Base-by-base conservation (phyloP, 345 rosid genomes). In the Populus nigra region DNA sequence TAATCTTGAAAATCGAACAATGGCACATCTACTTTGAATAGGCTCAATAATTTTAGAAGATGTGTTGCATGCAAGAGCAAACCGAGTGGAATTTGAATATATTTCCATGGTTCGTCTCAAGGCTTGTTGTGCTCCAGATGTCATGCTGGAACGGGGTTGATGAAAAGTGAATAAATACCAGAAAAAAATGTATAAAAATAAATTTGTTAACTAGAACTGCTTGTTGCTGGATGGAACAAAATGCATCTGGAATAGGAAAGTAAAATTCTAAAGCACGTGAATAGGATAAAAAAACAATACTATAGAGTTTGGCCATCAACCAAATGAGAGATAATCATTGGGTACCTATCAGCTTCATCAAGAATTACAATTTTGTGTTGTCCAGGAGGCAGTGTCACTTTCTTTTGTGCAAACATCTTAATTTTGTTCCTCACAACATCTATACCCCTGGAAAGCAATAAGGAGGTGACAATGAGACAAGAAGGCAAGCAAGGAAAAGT, bases 361-460 rank as follows among this genome's bases (percentile, higher is more conserved):
- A 96, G 84, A 73, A 96, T 92, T 43, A 96, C 91, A 73, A 96
- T 81, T 83, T 96, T 96, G 87, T 93, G 98, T 81, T 91, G 87
- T 5, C 97, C 94, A 5, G 97, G 94, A 79, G 93, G 91, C 77
- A 96, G 85, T 36, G 97, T 96, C 13, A 93, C 95, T 87, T 93
- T 93, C 92, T 90, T 96, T 72, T 96, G 99, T 18, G 99, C 98
- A 88, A 96, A 96, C 98, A 94, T 94, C 88, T 96, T 96, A 79
- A 96, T 94, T 76, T 94, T 96, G 92, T 96, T 89, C 86, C 97
- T 87, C 69, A 96, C 98, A 65, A 91, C 96, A 85, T 96, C 98
- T 67, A 93, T 92, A 50, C 98, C 99, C 87, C 98, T 96, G 68
- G 61, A 53, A 50, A 55, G 49, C 25, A 66, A 73, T 2, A 75